Percentiles rank a stretch among this genome's conserved stretches.
These are phyloP conservation scores for Plicaturopsis crispa DNA, from an alignment of 768 basidiomycete species.

Conservation along the genomic window DNA sequence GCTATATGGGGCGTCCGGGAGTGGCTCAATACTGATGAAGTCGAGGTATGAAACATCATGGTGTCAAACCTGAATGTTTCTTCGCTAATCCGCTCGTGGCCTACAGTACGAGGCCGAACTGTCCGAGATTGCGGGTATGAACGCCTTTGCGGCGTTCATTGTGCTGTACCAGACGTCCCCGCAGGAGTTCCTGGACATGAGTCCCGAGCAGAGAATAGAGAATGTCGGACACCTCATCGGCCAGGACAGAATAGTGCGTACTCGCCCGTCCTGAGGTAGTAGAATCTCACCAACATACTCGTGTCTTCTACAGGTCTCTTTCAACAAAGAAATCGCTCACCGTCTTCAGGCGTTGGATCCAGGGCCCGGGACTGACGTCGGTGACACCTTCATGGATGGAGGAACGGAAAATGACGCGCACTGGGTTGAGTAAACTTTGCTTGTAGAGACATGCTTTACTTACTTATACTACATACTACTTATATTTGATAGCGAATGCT, in stretches of 20 bases:
- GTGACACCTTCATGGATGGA: no score
- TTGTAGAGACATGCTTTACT: no score
- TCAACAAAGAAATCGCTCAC: no score
- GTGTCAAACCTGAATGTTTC: not conserved
- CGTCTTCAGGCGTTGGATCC: no score
- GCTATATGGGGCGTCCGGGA: conserved; percentile 49
- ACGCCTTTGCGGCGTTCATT: conserved; percentile 59
- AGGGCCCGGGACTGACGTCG: no score
- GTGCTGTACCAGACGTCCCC: conserved; percentile 49
- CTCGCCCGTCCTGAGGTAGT: not conserved
- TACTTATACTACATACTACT: no score
- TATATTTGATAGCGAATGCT: no score
- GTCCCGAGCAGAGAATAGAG: conserved; percentile 36
- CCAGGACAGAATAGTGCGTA: conserved; percentile 42
- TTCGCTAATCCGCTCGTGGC: no score
- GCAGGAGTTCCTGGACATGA: conserved; percentile 47
- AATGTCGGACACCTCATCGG: conserved; percentile 43
- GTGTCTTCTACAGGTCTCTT: no score
- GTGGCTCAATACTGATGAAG: conserved; percentile 54
- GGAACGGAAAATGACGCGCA: no score
- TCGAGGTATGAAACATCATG: conserved; percentile 46
- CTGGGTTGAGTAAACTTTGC: no score
- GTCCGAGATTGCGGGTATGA: conserved; percentile 53
- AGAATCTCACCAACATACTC: no score
- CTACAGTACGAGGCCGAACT: conserved; percentile 56